A percentile compares a stretch with the other conserved stretches of the same genome.
phyloP scores from a whole-genome alignment of 2,329 filamentous ascomycete genomes.

The Davidsoniella australis region DNA sequence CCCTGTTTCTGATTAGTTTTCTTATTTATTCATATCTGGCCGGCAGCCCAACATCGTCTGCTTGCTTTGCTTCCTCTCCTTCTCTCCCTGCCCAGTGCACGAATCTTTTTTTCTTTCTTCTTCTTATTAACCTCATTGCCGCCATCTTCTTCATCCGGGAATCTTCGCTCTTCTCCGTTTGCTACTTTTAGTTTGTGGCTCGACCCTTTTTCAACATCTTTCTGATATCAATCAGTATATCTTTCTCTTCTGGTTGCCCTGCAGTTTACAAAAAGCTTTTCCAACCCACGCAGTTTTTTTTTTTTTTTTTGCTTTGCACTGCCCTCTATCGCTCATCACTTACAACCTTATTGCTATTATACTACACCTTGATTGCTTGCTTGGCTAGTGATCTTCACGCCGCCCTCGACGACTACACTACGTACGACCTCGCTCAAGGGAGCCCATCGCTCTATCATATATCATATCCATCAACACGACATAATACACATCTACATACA shows the following conservation, averaged over 20 bases:
- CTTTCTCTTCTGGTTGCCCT: constrained; percentile 5
- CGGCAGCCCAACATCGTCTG: background rate
- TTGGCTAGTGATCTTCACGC: no score
- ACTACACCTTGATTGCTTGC: no score
- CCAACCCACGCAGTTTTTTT: constrained; percentile 3
- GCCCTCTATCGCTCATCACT: no score
- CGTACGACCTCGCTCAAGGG: no score
- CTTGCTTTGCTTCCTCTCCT: background rate
- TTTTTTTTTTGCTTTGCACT: background rate
- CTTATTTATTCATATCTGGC: background rate
- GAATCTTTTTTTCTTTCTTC: no score
- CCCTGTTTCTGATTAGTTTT: background rate
- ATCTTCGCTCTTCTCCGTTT: constrained; percentile 2
- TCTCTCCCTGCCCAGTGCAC: no score
- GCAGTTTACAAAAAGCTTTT: constrained; percentile 11
- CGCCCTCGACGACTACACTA: no score
- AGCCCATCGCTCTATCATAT: background rate
- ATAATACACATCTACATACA: constrained; percentile 9
- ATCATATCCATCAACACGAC: constrained; percentile 5
- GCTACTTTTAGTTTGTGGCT: constrained; percentile 5
- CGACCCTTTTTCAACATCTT: background rate
- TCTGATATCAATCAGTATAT: no score
- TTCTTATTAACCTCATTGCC: background rate
- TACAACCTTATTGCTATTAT: no score
- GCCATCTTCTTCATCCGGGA: background rate